These are phyloP conservation scores for Pyrrhoderma lamaoense DNA, from an alignment of 1,284 basidiomycete genomes.

Conservation along the genomic window DNA sequence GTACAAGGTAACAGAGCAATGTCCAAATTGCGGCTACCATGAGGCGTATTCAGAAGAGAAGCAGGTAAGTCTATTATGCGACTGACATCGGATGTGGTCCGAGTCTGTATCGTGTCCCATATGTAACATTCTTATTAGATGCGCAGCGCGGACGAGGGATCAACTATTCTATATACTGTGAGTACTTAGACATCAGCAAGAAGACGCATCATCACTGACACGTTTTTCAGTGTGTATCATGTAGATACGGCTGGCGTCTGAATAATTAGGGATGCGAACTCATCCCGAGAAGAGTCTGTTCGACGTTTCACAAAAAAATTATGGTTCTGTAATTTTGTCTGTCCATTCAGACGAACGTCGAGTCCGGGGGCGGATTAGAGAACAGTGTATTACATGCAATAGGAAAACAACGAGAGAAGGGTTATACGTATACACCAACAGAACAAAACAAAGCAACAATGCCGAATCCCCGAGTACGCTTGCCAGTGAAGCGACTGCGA, in stretches of 20 bases:
- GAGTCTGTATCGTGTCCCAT: background rate
- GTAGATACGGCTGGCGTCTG: constrained; percentile 71
- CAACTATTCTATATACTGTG: constrained; percentile 77
- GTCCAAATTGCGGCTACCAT: constrained; percentile 82
- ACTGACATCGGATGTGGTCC: constrained; percentile 4
- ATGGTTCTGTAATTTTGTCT: background rate
- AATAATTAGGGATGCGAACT: constrained; percentile 70
- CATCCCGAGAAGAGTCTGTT: background rate
- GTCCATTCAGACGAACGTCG: background rate
- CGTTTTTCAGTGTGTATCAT: constrained; percentile 50
- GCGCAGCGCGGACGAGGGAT: constrained; percentile 85
- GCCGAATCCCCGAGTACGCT: constrained; percentile 79
- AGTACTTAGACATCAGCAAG: too few relatives aligned
- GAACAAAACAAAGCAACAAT: constrained; percentile 83
- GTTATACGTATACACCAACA: constrained; percentile 79
- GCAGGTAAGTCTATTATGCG: constrained; percentile 43
- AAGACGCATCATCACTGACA: too few relatives aligned
- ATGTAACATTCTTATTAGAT: constrained; percentile 39
- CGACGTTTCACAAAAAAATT: background rate
- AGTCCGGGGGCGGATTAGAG: background rate
- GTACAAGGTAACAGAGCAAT: constrained; percentile 86
- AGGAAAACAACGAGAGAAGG: background rate
- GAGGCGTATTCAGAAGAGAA: constrained; percentile 74
- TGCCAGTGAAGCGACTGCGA: constrained; percentile 60
- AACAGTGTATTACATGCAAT: background rate